Conservation (phyloP, 2,329 filamentous ascomycete genomes). For the Dactylellina haptotyla region DNA sequence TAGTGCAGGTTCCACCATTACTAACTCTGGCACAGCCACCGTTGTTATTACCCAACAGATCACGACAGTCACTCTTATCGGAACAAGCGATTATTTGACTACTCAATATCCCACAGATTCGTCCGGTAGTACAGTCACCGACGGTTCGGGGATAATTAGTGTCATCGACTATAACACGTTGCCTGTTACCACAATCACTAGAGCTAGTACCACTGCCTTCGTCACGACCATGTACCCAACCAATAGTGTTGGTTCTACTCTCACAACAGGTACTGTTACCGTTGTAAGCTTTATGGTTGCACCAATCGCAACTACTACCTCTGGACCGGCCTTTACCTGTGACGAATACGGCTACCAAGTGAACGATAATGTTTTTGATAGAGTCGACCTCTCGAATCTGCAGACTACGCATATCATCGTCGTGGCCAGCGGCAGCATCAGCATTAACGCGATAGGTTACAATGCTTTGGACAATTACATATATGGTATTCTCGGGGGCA, state of each 20-base stretch:
- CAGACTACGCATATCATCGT: neutral
- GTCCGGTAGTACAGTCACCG: neutral
- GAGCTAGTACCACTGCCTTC: neutral
- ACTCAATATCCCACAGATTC: neutral
- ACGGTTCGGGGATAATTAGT: neutral
- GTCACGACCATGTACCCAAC: neutral
- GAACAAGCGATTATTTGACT: neutral
- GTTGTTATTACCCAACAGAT: neutral
- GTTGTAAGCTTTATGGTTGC: neutral
- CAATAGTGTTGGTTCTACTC: neutral
- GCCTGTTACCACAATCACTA: neutral
- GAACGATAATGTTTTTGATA: neutral
- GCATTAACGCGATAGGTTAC: conserved; percentile 3
- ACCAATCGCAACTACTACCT: neutral
- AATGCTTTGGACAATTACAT: conserved; percentile 5
- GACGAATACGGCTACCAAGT: conserved; percentile 1
- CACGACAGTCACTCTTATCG: neutral
- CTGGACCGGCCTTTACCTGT: conserved; percentile 1
- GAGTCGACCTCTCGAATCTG: neutral
- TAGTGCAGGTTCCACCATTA: neutral
- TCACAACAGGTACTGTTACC: neutral
- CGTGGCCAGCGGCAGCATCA: neutral
- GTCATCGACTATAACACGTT: neutral
- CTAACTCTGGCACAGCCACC: neutral
- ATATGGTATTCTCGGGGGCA: neutral